Conservation (phyloP, 805 yeast species). For the Yarrowia porcina region DNA sequence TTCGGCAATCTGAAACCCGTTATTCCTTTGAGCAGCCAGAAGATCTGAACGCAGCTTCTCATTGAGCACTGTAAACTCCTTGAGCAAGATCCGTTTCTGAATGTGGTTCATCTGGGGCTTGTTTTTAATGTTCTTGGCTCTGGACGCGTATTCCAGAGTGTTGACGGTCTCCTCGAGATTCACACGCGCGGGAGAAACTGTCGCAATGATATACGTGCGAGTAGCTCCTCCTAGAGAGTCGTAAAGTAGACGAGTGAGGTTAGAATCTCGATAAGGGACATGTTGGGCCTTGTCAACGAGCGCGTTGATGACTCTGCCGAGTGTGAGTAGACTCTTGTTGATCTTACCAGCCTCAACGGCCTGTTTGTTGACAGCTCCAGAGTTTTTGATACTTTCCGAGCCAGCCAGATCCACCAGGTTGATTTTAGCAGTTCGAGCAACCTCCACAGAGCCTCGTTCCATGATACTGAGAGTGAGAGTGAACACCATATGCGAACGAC, state of each 20-base stretch:
- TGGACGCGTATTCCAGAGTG: constrained; percentile 81
- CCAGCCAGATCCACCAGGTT: constrained; percentile 94
- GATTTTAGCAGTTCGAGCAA: constrained; percentile 51
- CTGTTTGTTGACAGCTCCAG: constrained; percentile 82
- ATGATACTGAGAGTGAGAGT: constrained; percentile 59
- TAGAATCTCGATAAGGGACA: constrained; percentile 84
- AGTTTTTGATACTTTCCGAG: constrained; percentile 79
- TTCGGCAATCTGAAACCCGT: constrained; percentile 61
- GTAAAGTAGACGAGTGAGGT: constrained; percentile 71
- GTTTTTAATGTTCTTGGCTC: constrained; percentile 77
- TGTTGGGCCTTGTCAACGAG: constrained; percentile 62
- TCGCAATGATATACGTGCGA: constrained; percentile 81
- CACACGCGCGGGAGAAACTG: constrained; percentile 75
- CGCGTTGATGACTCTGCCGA: constrained; percentile 84
- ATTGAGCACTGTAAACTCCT: constrained; percentile 54
- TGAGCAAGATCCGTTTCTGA: constrained; percentile 53
- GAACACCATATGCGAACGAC: constrained; percentile 78
- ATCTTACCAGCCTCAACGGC: constrained; percentile 94
- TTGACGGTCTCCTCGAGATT: constrained; percentile 80
- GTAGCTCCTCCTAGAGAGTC: constrained; percentile 88
- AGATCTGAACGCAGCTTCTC: constrained; percentile 58
- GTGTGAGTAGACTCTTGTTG: constrained; percentile 79
- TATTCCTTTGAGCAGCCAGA: constrained; percentile 58
- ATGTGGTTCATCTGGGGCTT: constrained; percentile 54
- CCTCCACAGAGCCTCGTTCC: constrained; percentile 51